phyloP scores from a whole-genome alignment of 1,139 yeast genomes.

The Candida glucosophila region DNA sequence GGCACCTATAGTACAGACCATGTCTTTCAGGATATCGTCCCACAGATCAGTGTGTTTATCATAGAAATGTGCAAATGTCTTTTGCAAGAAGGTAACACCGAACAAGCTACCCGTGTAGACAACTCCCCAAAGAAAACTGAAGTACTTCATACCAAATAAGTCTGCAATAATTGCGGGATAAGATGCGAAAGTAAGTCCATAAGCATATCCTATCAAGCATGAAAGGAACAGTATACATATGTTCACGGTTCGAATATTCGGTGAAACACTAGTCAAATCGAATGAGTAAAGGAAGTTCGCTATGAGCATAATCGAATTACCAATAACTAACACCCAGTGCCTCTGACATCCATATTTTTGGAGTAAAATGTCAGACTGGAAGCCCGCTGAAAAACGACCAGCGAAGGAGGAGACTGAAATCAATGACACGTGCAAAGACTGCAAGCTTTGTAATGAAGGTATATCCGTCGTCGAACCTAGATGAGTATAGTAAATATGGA shows the following conservation, averaged over 20 bases:
- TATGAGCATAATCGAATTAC: conserved; percentile 19
- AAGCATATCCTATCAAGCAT: conserved; percentile 27
- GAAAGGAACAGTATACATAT: too few relatives aligned
- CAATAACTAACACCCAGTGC: conserved; percentile 30
- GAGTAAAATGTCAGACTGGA: conserved; percentile 29
- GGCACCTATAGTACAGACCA: conserved; percentile 29
- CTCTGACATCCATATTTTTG: conserved; percentile 27
- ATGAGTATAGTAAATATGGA: conserved; percentile 11
- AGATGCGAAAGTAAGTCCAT: conserved; percentile 34
- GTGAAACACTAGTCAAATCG: too few relatives aligned
- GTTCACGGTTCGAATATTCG: too few relatives aligned
- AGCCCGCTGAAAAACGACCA: conserved; percentile 31
- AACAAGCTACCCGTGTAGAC: conserved; percentile 35
- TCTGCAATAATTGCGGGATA: conserved; percentile 43
- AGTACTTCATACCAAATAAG: conserved; percentile 30
- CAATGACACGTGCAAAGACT: conserved; percentile 37
- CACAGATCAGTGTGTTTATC: conserved; percentile 23
- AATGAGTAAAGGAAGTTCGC: too few relatives aligned
- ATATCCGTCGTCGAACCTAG: neutral
- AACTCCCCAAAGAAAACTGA: conserved; percentile 40
- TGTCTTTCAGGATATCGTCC: conserved; percentile 13
- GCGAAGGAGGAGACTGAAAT: conserved; percentile 33
- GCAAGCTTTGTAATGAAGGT: conserved; percentile 13
- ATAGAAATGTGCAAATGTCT: conserved; percentile 31
- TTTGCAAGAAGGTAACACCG: conserved; percentile 28